Conservation (phyloP, 2,329 filamentous ascomycete genomes). For the Xylariaceae sp. region DNA sequence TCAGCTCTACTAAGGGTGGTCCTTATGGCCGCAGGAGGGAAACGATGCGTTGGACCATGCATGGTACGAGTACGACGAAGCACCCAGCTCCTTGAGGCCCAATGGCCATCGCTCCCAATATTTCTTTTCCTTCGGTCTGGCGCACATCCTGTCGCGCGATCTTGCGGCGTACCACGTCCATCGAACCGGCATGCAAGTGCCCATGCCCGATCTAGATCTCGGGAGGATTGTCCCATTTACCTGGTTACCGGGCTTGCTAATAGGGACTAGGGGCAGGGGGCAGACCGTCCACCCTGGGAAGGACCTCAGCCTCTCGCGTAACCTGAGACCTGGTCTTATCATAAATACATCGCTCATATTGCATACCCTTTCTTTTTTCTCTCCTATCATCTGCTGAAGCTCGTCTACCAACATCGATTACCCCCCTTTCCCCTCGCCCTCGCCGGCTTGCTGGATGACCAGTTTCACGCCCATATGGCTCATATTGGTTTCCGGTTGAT, state of each 20-base stretch:
- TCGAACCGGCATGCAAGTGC: constrained; percentile 12
- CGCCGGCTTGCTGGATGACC: neutral
- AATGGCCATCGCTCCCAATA: constrained; percentile 18
- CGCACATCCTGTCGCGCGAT: constrained; percentile 9
- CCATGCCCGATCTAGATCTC: constrained; percentile 16
- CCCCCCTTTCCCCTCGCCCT: neutral
- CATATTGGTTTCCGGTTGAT: neutral
- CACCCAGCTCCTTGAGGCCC: constrained; percentile 16
- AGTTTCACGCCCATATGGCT: neutral
- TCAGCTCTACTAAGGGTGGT: constrained; percentile 1
- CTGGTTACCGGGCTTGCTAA: constrained; percentile 14
- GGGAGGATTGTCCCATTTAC: constrained; percentile 19
- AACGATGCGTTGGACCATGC: constrained; percentile 16
- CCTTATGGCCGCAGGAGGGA: constrained; percentile 5
- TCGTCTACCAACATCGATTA: constrained; percentile 1
- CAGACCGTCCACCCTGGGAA: constrained; percentile 4
- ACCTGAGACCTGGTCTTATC: constrained; percentile 20
- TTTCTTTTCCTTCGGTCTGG: constrained; percentile 21
- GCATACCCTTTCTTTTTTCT: constrained; percentile 17
- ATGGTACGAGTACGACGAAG: constrained; percentile 17
- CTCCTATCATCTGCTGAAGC: constrained; percentile 10
- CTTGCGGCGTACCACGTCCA: constrained; percentile 4
- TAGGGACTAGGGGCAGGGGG: neutral
- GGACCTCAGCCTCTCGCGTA: constrained; percentile 15
- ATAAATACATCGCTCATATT: constrained; percentile 16